Conservation (phyloP, 2,329 filamentous ascomycete genomes). For the Ophiostoma quercus region DNA sequence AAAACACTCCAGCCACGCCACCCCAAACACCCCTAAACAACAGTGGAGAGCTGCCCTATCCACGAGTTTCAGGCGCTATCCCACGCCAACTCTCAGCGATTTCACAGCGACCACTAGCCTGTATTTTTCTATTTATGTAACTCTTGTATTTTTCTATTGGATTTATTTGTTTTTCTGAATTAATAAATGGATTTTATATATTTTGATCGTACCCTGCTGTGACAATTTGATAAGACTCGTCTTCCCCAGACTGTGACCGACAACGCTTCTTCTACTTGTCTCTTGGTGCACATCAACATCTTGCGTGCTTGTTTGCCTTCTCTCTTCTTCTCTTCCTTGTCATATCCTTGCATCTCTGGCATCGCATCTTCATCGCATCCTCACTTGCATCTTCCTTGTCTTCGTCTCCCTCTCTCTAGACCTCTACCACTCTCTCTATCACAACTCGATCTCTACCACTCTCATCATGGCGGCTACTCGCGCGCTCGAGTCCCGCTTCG, state of each 20-base stretch:
- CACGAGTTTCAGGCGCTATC: not conserved
- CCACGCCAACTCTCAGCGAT: not conserved
- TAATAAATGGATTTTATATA: not conserved
- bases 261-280: constrained; percentile 10
- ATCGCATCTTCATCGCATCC: not conserved
- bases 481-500: constrained; percentile 78
- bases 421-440: not conserved
- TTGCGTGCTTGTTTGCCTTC: not conserved
- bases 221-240: constrained; percentile 1
- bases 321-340: not conserved
- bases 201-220: not conserved
- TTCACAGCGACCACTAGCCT: not conserved
- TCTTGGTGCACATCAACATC: constrained; percentile 11
- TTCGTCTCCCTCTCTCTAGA: not conserved
- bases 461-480: constrained; percentile 59
- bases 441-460: not conserved
- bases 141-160: not conserved
- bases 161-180: not conserved
- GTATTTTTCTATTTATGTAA: no score
- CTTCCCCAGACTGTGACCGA: constrained; percentile 1
- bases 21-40: not conserved
- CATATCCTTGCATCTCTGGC: not conserved
- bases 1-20: not conserved
- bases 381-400: not conserved
- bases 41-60: not conserved